Base-by-base conservation (phyloP, 345 rosid species). In the Kandelia obovata region DNA sequence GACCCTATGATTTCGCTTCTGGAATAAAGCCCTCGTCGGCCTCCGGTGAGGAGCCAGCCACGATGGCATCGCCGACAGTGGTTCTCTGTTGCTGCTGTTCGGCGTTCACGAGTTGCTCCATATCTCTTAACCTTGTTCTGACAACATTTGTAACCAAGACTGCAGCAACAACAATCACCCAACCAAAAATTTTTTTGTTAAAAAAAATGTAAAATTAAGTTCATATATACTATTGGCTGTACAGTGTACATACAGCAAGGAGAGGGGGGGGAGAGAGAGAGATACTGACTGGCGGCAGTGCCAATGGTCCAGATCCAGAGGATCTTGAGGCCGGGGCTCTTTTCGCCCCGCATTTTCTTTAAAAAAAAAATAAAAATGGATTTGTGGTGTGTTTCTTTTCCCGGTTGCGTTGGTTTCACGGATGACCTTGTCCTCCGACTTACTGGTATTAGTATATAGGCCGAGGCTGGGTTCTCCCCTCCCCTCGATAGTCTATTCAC, bases 301-400 rank as follows among this genome's bases (percentile, higher is more conserved):
- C 89, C 96, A 47, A 90, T 27, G 62, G 96, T 88, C 96, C 96
- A 90, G 39, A 87, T 26, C 96, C 94, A 90, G 71, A 90, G 92
- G 71, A 90, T 90, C 73, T 85, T 90, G 68, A 88, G 73, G 69
- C 94, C 96, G 2, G 96, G 92, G 64, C 89, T 86, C 77, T 73
- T 84, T 68, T 88, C 92, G 71, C 89, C 81, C 68, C 71, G 76
- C 92, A 87, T 89, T 62, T 55, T 39, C 3, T 6, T 0, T 34
- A 0, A 31, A 31, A 10, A 1, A 43, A 3, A 2, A 11, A 1
- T 13, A 43, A 13, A 2, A 11, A 2, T 43, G 17, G 19, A 43
- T 43, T 43, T 3, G 47, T 6, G 17, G 0, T 13, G 47, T 1
- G 5, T 13, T 11, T 43, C 1, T 3, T 11, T 39, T 39, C 15